Base-by-base conservation (phyloP, 208 protist species). In the Acanthamoeba quina region DNA sequence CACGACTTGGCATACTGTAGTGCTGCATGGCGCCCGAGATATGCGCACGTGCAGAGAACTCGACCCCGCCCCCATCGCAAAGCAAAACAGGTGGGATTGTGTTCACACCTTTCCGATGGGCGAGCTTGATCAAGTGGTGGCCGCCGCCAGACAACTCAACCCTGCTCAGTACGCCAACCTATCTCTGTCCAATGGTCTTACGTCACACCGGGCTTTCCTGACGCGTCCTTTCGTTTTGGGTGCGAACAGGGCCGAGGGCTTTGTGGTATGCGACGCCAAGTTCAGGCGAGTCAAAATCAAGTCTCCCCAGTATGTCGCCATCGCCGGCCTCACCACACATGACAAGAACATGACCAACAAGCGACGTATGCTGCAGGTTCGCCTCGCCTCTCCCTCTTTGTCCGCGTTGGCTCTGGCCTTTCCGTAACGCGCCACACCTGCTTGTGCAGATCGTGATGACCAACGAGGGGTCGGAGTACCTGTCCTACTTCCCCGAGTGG, bases 401-500 rank as follows among this genome's bases (percentile, higher is more conserved):
- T 21, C 54, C 15, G 54, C 54, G 15, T 21, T 58, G 10, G 54
- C 7, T n/a, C 4, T n/a, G 60, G 60, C 60, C 60, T 4, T 66
- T 66, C 10, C 10, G 60, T 3, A 29, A 17, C 5, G 2, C 10
- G 4, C 10, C 2, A 66, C 3, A 13, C 24, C n/a, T n/a, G n/a
- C 6, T 17, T 10, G 41, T 49, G 24, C 34, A 83, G 76, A 34
- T 83, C 6, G 76, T 83, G 24, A 83, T 58, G 76, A 17, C 34
- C 0, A 83, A 83, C 41, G 76, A 83, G 37, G 76, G 76, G 17
- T 21, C 41, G 11, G 76, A 83, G 76, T 83, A 58, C 41, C 47
- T 83, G 19, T 83, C 76, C 11, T 83, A 83, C 41, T 83, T 83
- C 76, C 76, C 76, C 31, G 41, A 83, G 47, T 83, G 76, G 76